A percentile compares a stretch with the other conserved stretches of the same genome.
Conservation (phyloP, 306 rosid species). For the Vigna reflexopilosa region DNA sequence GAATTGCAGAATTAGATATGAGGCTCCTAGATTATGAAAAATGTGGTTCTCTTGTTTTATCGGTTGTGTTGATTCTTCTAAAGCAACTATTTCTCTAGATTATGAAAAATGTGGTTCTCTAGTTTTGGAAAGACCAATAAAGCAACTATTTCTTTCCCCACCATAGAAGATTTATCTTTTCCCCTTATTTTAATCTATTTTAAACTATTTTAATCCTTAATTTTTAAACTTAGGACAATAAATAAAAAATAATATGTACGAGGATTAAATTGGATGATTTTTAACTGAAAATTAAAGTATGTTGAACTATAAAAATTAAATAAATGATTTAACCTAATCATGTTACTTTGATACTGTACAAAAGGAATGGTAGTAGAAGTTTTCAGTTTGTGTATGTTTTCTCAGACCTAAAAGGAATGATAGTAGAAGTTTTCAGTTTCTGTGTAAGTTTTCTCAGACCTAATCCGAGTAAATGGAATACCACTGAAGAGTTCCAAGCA, state of each 20-base stretch:
- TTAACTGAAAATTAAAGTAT: too few relatives aligned
- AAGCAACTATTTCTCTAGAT: too few relatives aligned
- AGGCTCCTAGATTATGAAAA: neutral
- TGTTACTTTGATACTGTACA: neutral
- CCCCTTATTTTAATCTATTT: too few relatives aligned
- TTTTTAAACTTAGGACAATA: too few relatives aligned
- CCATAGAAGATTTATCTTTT: too few relatives aligned
- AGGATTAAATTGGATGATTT: too few relatives aligned
- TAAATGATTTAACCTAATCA: neutral
- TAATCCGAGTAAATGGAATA: neutral
- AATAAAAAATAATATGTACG: too few relatives aligned
- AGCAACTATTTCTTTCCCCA: too few relatives aligned
- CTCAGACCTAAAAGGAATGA: neutral
- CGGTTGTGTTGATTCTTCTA: neutral
- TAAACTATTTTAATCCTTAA: too few relatives aligned
- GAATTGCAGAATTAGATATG: neutral
- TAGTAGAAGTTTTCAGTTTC: neutral
- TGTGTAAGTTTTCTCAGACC: neutral
- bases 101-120: too few relatives aligned
- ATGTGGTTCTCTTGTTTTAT: neutral
- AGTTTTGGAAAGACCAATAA: too few relatives aligned
- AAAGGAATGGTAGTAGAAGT: neutral
- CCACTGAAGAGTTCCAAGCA: neutral
- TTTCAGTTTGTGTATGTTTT: neutral
- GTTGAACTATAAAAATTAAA: too few relatives aligned